Evolutionary conservation across 73 alveolate genomes (phyloP).

Genomic region (Symbiodinium natans): DNA sequence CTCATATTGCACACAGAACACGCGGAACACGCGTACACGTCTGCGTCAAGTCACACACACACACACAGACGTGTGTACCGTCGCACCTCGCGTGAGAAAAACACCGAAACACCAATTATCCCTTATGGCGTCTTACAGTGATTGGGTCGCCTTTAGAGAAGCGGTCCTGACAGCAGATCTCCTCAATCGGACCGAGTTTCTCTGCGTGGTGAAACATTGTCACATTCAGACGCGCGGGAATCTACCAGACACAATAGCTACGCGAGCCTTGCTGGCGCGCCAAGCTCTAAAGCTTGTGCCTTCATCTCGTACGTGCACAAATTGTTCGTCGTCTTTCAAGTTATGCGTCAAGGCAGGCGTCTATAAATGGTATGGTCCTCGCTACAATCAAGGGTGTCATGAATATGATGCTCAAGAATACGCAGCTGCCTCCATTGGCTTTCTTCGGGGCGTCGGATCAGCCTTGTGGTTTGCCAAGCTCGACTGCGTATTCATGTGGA

Average conservation of each 20-base stretch:
- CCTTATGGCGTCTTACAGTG: background rate
- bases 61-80: no score
- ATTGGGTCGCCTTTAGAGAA: background rate
- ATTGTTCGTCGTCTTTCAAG: background rate
- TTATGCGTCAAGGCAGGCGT: background rate
- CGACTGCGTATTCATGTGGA: background rate
- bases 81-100: no score
- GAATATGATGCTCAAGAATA: background rate
- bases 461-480: background rate
- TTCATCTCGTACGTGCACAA: background rate
- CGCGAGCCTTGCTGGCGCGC: background rate
- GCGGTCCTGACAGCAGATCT: background rate
- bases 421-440: background rate
- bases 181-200: background rate
- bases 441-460: background rate
- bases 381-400: background rate
- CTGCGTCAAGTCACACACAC: no score
- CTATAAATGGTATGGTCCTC: no score
- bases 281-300: background rate
- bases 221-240: background rate
- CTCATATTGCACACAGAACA: no score
- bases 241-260: background rate
- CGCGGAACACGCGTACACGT: no score
- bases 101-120: no score
- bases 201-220: background rate